A percentile compares a stretch with the other conserved stretches of the same genome.
Conservation (phyloP, 805 yeast genomes). For the Yamadazyma olivae region DNA sequence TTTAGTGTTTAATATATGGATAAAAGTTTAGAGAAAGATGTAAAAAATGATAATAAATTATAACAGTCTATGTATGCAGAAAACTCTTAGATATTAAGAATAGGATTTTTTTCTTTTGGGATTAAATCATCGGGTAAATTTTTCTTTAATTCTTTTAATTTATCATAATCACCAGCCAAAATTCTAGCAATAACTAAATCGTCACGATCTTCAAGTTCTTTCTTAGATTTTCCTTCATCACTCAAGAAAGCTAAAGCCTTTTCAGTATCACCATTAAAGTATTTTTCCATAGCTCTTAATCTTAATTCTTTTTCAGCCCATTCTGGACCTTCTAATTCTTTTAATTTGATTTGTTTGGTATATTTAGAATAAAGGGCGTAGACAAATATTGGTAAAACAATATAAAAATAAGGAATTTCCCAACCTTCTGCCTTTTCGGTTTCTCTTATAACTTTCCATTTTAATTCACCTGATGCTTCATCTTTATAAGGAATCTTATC, state of each 20-base stretch:
- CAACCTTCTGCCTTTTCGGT: constrained; percentile 77
- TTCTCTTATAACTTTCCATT: constrained; percentile 75
- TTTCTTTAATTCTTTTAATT: constrained; percentile 54
- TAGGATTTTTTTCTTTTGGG: constrained; percentile 34
- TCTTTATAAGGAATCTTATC: constrained; percentile 85
- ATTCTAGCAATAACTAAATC: constrained; percentile 78
- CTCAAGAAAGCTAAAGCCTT: constrained; percentile 54
- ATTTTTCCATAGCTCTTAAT: constrained; percentile 68
- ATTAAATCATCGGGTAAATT: constrained; percentile 40
- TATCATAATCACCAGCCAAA: constrained; percentile 81
- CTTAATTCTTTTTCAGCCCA: constrained; percentile 86
- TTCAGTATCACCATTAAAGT: constrained; percentile 49
- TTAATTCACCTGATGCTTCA: constrained; percentile 70
- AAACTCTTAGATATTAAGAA: constrained; percentile 27
- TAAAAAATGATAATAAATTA: too few species aligned
- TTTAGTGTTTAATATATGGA: constrained; percentile 13
- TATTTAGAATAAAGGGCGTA: constrained; percentile 51
- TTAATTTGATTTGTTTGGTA: constrained; percentile 39
- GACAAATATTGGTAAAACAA: constrained; percentile 68
- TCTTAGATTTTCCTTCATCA: constrained; percentile 48
- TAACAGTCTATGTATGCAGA: constrained; percentile 4
- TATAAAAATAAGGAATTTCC: constrained; percentile 71
- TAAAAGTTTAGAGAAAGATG: background rate
- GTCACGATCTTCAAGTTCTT: constrained; percentile 65
- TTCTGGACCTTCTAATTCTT: constrained; percentile 48